A percentile compares a stretch with the other conserved stretches of the same genome.
Evolutionary conservation across 2,329 filamentous ascomycete genomes (phyloP).

Genomic region (Aspergillus sp.): DNA sequence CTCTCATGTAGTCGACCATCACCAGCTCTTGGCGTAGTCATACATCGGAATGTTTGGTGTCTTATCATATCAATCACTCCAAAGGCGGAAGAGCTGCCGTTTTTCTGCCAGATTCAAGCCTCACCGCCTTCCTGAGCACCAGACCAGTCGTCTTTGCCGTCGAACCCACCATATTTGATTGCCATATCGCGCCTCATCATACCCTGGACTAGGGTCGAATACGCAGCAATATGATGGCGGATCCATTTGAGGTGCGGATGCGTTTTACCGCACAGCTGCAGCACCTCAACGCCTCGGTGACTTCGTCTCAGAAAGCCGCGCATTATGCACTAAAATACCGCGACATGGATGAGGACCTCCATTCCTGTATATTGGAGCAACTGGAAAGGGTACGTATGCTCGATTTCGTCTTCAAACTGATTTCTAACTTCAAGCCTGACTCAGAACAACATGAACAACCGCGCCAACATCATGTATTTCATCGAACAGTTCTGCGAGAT

Average conservation of each 20-base stretch:
- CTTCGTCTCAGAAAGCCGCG: constrained; percentile 85
- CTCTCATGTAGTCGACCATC: too few species aligned
- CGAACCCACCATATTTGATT: neutral
- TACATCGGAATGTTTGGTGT: too few species aligned
- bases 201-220: neutral
- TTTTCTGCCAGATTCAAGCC: constrained; percentile 22
- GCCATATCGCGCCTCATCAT: neutral
- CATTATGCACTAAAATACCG: constrained; percentile 91
- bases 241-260: constrained; percentile 98
- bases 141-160: constrained; percentile 2
- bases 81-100: constrained; percentile 10
- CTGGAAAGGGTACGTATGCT: constrained; percentile 66
- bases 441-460: constrained; percentile 90
- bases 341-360: constrained; percentile 94
- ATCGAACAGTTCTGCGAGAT: constrained; percentile 91
- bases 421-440: neutral
- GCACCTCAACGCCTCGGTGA: constrained; percentile 85
- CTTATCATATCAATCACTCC: neutral
- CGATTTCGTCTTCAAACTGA: neutral
- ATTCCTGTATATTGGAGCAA: constrained; percentile 96
- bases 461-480: constrained; percentile 99
- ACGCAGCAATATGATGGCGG: constrained; percentile 56
- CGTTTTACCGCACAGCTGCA: constrained; percentile 89
- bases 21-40: neutral
- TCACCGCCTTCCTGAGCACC: constrained; percentile 17